Base-by-base conservation (phyloP, 441 rosid genomes). In the Bruguiera hainesii region DNA sequence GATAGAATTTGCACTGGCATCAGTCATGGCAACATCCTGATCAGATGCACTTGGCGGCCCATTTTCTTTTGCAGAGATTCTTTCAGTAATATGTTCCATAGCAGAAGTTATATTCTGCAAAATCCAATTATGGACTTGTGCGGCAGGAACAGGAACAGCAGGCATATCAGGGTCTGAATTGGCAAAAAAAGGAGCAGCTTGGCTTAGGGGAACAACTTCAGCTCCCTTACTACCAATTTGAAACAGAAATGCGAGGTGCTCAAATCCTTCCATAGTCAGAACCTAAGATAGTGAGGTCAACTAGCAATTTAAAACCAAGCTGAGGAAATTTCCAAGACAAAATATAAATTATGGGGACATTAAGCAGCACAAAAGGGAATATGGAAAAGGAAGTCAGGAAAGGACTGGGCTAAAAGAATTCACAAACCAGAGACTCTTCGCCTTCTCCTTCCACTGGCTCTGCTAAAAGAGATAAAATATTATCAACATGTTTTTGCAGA, bases 81-180 rank as follows among this genome's bases (percentile, higher is more conserved):
- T 90, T 82, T 93, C 99, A 37, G 94, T 81, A 66, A 87, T 79
- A 73, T 73, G 83, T 63, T 93, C 94, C 83, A 90, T 76, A 29
- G 97, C 87, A 66, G 90, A 71, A 71, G 87, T 79, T 70, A 96
- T 93, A 74, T 87, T 89, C 77, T 89, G 85, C 53, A 85, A 75
- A 79, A 96, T 84, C 99, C 99, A 96, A 64, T 88, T 96, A 75
- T 79, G 94, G 72, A 89, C 96, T 83, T 93, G 97, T 46, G 86
- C 68, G 37, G 90, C 93, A 69, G 98, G 87, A 75, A 91, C 97
- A 49, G 97, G 97, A 78, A 80, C 93, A 61, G 98, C 97, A 48
- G 98, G 99, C 97, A 89, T 96, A 81, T 91, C 98, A 11, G 98
- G 98, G 81, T 96, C 97, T 59, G 98, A 91, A 81, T 93, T 93